phyloP scores from a whole-genome alignment of 179 eudicot genomes.

The Carnegiea gigantea region DNA sequence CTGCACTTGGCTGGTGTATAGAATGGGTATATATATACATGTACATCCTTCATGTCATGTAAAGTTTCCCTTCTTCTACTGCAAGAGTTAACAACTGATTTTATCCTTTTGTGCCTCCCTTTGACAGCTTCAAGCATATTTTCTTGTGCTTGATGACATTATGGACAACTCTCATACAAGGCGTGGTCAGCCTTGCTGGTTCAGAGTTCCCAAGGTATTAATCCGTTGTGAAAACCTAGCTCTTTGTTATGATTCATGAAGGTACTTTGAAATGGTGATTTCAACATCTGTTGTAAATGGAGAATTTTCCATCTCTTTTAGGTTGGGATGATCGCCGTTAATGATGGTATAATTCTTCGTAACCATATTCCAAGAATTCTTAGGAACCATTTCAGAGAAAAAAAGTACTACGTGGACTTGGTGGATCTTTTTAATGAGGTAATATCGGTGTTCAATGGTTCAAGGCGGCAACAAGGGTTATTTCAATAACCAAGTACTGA shows the following conservation, averaged over 20 bases:
- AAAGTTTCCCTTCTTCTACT: background rate
- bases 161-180: conserved; percentile 85
- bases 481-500: background rate
- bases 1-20: conserved; percentile 92
- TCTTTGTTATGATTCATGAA: background rate
- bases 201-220: conserved; percentile 67
- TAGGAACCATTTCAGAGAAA: conserved; percentile 66
- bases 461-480: background rate
- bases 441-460: conserved; percentile 7
- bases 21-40: conserved; percentile 66
- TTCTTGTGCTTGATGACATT: conserved; percentile 88
- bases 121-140: conserved; percentile 86
- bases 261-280: background rate
- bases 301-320: conserved; percentile 18
- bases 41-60: background rate
- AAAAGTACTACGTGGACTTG: conserved; percentile 71
- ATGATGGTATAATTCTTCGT: conserved; percentile 80
- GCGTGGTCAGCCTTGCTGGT: conserved; percentile 91
- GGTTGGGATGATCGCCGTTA: conserved; percentile 88
- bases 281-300: background rate
- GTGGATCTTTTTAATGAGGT: conserved; percentile 92
- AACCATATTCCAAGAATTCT: conserved; percentile 81
- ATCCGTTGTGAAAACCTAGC: background rate
- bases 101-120: background rate
- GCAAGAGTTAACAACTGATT: background rate